Evolutionary conservation across 257 asterid genomes (phyloP).

Genomic region (Anisodus tanguticus): DNA sequence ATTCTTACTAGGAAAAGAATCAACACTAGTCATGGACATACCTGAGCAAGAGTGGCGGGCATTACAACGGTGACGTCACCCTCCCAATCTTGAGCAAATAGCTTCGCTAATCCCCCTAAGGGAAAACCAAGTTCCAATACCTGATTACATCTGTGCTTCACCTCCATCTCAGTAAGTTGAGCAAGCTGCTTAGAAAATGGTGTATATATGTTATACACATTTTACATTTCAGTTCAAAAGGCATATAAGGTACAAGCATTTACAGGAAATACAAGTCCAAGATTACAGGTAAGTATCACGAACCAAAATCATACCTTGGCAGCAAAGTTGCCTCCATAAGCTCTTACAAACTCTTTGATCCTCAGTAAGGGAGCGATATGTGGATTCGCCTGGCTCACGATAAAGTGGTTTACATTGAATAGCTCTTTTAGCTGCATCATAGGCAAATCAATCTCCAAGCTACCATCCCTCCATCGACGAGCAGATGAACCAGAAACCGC

Average conservation of each 20-base stretch:
- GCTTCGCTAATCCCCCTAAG: constrained; percentile 78
- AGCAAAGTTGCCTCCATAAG: constrained; percentile 93
- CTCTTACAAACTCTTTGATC: constrained; percentile 82
- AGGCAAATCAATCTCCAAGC: constrained; percentile 94
- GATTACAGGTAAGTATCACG: too few relatives aligned
- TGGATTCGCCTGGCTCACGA: constrained; percentile 98
- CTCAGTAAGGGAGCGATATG: constrained; percentile 91
- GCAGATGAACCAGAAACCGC: constrained; percentile 57
- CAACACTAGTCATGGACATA: constrained; percentile 28
- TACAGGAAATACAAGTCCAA: too few relatives aligned
- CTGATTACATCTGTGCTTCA: constrained; percentile 92
- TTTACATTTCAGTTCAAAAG: too few relatives aligned
- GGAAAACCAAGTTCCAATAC: constrained; percentile 90
- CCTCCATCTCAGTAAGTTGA: constrained; percentile 92
- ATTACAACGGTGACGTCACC: constrained; percentile 94
- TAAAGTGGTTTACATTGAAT: constrained; percentile 92
- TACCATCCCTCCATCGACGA: constrained; percentile 97
- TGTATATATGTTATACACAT: too few relatives aligned
- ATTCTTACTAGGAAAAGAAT: background rate
- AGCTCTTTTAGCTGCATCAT: constrained; percentile 98
- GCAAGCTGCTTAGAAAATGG: constrained; percentile 65
- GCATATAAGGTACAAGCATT: too few relatives aligned
- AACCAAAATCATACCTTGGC: constrained; percentile 61
- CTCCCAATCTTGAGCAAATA: constrained; percentile 99
- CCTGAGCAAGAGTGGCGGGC: constrained; percentile 99